Evolutionary conservation across 2,329 filamentous ascomycete species (phyloP).

Genomic region (Rachicladosporium sp.): DNA sequence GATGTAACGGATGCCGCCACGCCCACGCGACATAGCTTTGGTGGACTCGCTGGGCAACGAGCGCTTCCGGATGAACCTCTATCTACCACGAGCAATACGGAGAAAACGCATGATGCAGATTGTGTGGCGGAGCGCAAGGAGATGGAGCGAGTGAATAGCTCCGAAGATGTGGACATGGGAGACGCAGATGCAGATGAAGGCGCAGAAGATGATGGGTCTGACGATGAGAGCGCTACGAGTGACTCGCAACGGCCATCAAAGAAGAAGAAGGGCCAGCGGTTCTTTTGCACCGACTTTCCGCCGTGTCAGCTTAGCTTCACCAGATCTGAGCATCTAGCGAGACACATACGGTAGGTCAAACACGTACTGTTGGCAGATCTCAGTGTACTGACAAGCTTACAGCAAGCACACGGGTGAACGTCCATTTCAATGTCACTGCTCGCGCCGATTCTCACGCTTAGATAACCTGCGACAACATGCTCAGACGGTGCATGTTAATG

Average conservation of each 20-base stretch:
- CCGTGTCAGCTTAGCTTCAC: constrained; percentile 93
- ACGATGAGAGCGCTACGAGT: constrained; percentile 37
- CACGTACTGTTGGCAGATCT: background rate
- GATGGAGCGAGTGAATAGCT: constrained; percentile 27
- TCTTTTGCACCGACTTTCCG: constrained; percentile 91
- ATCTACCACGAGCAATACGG: background rate
- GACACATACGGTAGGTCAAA: constrained; percentile 70
- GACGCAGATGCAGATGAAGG: constrained; percentile 63
- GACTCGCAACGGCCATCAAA: constrained; percentile 64
- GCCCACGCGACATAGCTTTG: constrained; percentile 30
- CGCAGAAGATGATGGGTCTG: constrained; percentile 48
- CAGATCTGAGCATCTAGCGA: constrained; percentile 83
- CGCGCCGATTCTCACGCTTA: constrained; percentile 78
- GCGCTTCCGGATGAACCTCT: constrained; percentile 26
- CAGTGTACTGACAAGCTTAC: constrained; percentile 15
- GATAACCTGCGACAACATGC: constrained; percentile 95
- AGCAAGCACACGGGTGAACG: constrained; percentile 97
- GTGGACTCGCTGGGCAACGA: constrained; percentile 33
- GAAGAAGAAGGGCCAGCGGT: constrained; percentile 93
- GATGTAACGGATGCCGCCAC: constrained; percentile 24
- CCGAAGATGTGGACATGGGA: constrained; percentile 59
- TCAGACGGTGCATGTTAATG: constrained; percentile 93
- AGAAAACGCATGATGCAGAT: too few relatives aligned
- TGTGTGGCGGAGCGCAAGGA: too few relatives aligned
- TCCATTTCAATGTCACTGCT: constrained; percentile 93